These are phyloP conservation scores for Stephania yunnanensis DNA, from an alignment of 164 flowering plant genomes.

Conservation along the genomic window DNA sequence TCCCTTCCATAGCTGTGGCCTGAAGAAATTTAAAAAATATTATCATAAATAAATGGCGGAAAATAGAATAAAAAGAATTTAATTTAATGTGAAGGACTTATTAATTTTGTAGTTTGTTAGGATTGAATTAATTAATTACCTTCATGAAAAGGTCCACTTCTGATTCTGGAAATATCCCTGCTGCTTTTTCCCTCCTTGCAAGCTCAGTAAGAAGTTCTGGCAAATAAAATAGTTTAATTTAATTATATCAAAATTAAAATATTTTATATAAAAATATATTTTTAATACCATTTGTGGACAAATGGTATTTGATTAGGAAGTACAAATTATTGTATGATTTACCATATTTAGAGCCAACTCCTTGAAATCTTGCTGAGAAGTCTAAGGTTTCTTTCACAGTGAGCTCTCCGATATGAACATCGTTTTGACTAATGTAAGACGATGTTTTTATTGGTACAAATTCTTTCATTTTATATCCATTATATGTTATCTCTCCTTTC, in stretches of 20 bases:
- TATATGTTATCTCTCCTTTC: slow-evolving; percentile 68
- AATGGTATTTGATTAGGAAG: neutral
- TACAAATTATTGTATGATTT: slow-evolving; percentile 8
- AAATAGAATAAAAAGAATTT: neutral
- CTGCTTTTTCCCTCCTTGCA: slow-evolving; percentile 78
- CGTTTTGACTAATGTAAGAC: slow-evolving; percentile 91
- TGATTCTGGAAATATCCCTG: slow-evolving; percentile 81
- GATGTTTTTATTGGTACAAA: slow-evolving; percentile 88
- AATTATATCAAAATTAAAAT: no score
- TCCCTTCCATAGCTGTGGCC: slow-evolving; percentile 88
- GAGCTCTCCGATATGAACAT: slow-evolving; percentile 86
- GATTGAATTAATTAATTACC: slow-evolving; percentile 28
- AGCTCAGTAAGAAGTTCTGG: slow-evolving; percentile 77
- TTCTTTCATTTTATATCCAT: slow-evolving; percentile 67
- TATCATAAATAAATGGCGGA: no score
- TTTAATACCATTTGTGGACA: neutral
- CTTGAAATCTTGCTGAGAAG: slow-evolving; percentile 95
- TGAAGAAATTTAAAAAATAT: slow-evolving; percentile 14
- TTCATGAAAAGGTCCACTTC: slow-evolving; percentile 96
- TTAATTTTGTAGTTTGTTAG: neutral
- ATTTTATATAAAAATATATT: neutral
- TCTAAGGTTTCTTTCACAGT: slow-evolving; percentile 95
- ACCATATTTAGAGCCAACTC: slow-evolving; percentile 91
- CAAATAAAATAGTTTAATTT: neutral
- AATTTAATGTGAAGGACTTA: neutral